These are phyloP conservation scores for Sporisorium exsertum DNA, from an alignment of 1,284 basidiomycete species.

Conservation along the genomic window DNA sequence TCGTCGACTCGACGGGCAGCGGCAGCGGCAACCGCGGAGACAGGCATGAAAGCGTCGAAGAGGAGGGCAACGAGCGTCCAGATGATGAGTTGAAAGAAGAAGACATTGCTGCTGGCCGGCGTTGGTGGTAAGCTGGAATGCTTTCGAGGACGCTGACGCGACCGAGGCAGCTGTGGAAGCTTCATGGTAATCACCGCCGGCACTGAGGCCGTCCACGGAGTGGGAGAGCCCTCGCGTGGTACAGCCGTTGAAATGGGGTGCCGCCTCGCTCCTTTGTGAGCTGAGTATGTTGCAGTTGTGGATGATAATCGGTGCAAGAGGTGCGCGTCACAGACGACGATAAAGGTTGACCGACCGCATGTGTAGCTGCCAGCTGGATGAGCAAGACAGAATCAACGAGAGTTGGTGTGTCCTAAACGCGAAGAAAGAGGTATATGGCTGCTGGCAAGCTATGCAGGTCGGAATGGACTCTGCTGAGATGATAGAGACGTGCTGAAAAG, in stretches of 20 bases:
- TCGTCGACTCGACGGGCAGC: slow-evolving; percentile 15
- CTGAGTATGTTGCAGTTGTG: not conserved
- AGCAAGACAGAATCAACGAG: not conserved
- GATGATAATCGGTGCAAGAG: slow-evolving; percentile 2
- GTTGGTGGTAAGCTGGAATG: not conserved
- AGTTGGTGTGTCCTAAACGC: too few relatives aligned
- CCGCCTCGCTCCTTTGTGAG: not conserved
- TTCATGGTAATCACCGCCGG: slow-evolving; percentile 25
- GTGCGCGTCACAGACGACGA: slow-evolving; percentile 10
- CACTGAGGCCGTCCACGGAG: slow-evolving; percentile 24
- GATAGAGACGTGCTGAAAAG: not conserved
- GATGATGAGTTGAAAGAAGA: slow-evolving; percentile 44
- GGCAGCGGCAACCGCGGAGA: slow-evolving; percentile 7
- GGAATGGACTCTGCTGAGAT: not conserved
- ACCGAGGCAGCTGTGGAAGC: slow-evolving; percentile 24
- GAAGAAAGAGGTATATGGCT: too few relatives aligned
- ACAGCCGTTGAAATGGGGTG: not conserved
- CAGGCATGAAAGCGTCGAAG: slow-evolving; percentile 24
- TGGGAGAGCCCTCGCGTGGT: not conserved
- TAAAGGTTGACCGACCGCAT: slow-evolving; percentile 5
- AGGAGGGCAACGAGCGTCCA: slow-evolving; percentile 28
- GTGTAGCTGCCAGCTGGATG: not conserved
- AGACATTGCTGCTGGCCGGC: not conserved
- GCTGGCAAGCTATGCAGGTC: not conserved
- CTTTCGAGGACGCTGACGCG: slow-evolving; percentile 29